Percentiles rank a stretch among this genome's conserved stretches.
These are phyloP conservation scores for Nevesoporus exiguus DNA, from an alignment of 768 basidiomycete genomes.

Conservation along the genomic window DNA sequence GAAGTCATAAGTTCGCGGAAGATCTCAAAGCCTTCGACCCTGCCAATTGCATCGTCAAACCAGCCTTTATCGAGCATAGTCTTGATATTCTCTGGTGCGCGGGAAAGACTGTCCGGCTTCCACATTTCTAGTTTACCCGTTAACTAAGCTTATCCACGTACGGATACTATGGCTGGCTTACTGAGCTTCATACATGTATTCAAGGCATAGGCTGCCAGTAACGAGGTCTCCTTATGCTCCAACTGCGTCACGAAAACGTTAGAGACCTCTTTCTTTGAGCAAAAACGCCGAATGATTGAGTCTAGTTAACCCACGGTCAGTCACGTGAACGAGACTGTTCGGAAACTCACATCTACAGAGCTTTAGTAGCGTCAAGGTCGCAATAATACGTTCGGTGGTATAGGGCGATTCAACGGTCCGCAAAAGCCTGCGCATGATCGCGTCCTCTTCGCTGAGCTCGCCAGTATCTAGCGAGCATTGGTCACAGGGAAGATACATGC, in stretches of 20 bases:
- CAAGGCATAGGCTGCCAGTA: not conserved
- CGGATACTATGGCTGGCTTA: not conserved
- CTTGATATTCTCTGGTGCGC: not conserved
- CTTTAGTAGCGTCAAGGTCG: slow-evolving; percentile 12
- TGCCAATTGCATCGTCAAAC: not conserved
- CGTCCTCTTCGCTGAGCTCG: not conserved
- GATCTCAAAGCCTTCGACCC: not conserved
- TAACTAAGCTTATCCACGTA: not conserved
- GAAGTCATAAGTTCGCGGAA: not conserved
- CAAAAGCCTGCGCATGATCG: not conserved
- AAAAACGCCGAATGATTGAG: not conserved
- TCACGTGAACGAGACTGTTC: not conserved
- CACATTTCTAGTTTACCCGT: not conserved
- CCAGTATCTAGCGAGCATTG: not conserved
- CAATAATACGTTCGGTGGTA: not conserved
- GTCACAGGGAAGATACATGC: not conserved
- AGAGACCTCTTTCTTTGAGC: not conserved
- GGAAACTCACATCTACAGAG: slow-evolving; percentile 5
- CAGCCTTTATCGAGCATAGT: not conserved
- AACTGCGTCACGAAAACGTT: not conserved
- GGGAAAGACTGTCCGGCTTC: not conserved
- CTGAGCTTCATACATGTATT: not conserved
- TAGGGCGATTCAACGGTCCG: not conserved
- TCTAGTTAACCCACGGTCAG: not conserved
- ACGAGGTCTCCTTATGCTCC: not conserved